These are phyloP conservation scores for Hirsutella minnesotensis DNA, from an alignment of 2,329 filamentous ascomycete genomes.

Conservation along the genomic window DNA sequence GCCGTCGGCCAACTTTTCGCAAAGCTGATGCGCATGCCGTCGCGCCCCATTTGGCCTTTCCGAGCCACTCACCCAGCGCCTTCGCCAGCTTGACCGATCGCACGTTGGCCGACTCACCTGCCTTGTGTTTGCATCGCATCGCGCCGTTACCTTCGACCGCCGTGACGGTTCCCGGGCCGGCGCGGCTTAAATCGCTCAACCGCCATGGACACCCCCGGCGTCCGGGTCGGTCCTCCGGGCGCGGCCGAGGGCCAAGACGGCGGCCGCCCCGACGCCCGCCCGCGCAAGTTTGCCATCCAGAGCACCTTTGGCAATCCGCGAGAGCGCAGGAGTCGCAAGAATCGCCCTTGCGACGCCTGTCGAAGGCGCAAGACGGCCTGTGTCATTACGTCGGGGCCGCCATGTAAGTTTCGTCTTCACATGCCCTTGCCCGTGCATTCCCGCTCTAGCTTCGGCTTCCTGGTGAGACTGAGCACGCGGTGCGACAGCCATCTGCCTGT, in stretches of 20 bases:
- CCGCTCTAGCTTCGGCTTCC: no score
- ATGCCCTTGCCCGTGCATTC: no score
- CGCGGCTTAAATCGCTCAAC: no score
- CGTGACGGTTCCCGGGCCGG: no score
- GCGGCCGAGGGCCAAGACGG: neutral
- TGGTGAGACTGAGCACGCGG: no score
- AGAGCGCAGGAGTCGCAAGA: constrained; percentile 30
- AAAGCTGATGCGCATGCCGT: neutral
- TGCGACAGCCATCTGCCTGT: no score
- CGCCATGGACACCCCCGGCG: no score
- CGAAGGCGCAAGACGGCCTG: constrained; percentile 34
- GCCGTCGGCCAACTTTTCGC: neutral
- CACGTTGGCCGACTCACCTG: neutral
- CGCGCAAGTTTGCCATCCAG: constrained; percentile 27
- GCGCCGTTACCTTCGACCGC: neutral
- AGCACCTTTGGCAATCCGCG: constrained; percentile 28
- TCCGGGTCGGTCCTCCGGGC: neutral
- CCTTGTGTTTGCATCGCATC: neutral
- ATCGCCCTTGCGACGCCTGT: constrained; percentile 33
- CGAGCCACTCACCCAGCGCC: neutral
- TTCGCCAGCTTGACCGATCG: neutral
- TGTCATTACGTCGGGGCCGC: constrained; percentile 29
- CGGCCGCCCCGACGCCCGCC: constrained; percentile 1
- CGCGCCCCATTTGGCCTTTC: neutral
- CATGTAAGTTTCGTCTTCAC: constrained; percentile 21